phyloP scores from a whole-genome alignment of 441 rosid species.

The Adansonia rubrostipa region DNA sequence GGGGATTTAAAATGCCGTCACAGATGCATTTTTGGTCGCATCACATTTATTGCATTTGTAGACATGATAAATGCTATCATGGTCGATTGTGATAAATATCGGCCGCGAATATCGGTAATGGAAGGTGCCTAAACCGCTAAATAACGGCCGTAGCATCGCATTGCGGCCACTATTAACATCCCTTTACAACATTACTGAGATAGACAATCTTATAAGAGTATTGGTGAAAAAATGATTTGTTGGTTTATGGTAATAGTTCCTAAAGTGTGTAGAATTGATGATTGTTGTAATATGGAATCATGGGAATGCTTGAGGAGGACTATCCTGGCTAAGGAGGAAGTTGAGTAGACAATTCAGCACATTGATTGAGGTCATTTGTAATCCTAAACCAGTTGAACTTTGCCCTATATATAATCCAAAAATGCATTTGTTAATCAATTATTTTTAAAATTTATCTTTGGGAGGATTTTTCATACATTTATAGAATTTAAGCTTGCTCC shows the following conservation, averaged over 20 bases:
- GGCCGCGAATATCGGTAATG: too few species aligned
- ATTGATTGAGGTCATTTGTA: neutral
- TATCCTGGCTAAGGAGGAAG: neutral
- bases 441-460: neutral
- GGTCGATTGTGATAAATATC: too few species aligned
- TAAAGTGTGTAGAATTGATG: neutral
- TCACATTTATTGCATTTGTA: too few species aligned
- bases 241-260: slow-evolving; percentile 7
- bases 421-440: neutral
- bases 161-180: too few species aligned
- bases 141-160: too few species aligned
- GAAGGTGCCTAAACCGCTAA: too few species aligned
- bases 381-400: neutral
- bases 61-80: too few species aligned
- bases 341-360: neutral
- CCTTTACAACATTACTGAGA: neutral
- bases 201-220: neutral
- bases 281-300: neutral
- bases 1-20: neutral
- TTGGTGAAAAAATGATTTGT: too few species aligned
- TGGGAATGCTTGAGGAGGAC: neutral
- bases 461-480: neutral
- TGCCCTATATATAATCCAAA: neutral
- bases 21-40: too few species aligned
- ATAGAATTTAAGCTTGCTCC: neutral